These are phyloP conservation scores for Geotrichum histeridarum DNA, from an alignment of 1,139 yeast species.

Conservation along the genomic window DNA sequence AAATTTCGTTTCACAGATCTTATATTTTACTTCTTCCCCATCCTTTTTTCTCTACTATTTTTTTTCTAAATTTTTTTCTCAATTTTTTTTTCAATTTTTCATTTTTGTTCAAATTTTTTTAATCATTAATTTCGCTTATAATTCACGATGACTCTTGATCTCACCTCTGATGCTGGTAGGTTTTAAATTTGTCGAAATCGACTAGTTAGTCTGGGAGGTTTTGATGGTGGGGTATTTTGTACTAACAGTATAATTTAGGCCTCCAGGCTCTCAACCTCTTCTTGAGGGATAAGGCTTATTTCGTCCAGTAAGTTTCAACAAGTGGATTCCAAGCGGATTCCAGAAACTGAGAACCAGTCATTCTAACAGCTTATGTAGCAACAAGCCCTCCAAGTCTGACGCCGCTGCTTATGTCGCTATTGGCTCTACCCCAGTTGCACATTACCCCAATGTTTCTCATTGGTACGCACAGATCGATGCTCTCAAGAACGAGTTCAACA, in stretches of 20 bases:
- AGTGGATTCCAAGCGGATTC: no score
- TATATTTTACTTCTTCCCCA: no score
- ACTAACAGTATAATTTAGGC: constrained; percentile 39
- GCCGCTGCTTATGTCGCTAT: constrained; percentile 88
- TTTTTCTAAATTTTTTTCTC: background rate
- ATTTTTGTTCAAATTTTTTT: background rate
- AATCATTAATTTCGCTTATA: background rate
- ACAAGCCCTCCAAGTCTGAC: constrained; percentile 79
- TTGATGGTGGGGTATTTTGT: no score
- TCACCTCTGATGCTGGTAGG: constrained; percentile 30
- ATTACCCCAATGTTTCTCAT: constrained; percentile 93
- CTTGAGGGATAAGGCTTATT: constrained; percentile 87
- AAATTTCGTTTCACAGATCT: no score
- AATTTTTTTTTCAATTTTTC: background rate
- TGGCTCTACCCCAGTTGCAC: constrained; percentile 62
- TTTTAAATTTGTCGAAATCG: background rate
- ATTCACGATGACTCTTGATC: background rate
- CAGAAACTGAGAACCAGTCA: no score
- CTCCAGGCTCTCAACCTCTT: constrained; percentile 76
- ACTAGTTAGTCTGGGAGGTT: no score
- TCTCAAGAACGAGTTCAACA: constrained; percentile 73
- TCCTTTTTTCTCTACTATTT: background rate
- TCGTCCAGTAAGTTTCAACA: constrained; percentile 69
- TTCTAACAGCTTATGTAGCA: constrained; percentile 17
- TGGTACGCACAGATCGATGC: constrained; percentile 98